These are phyloP conservation scores for Alternaria infectoria DNA, from an alignment of 2,329 filamentous ascomycete species.

Conservation along the genomic window DNA sequence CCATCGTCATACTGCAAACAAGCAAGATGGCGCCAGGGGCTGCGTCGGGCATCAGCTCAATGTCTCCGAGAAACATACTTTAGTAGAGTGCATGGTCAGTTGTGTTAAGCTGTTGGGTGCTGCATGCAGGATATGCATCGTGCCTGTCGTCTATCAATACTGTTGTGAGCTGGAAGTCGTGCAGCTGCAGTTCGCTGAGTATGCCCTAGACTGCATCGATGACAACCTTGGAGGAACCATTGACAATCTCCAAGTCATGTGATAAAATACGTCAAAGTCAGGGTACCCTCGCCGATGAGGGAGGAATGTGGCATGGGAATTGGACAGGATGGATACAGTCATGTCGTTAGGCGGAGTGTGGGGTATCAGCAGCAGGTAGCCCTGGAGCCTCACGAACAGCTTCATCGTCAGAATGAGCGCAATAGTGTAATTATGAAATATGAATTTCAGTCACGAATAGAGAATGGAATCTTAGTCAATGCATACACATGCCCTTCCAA, in stretches of 20 bases:
- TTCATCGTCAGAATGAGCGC: neutral
- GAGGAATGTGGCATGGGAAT: neutral
- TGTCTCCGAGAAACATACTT: neutral
- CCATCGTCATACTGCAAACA: neutral
- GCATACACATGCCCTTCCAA: neutral
- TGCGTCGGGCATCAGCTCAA: neutral
- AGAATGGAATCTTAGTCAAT: too few species aligned
- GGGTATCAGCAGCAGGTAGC: neutral
- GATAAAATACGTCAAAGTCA: neutral
- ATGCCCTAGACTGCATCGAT: neutral
- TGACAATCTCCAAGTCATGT: neutral
- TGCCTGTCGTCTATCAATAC: neutral
- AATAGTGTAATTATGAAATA: neutral
- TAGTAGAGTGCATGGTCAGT: neutral
- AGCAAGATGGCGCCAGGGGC: conserved; percentile 2
- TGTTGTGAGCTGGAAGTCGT: neutral
- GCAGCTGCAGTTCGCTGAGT: neutral
- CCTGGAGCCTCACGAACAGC: neutral
- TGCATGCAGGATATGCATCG: neutral
- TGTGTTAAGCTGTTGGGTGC: neutral
- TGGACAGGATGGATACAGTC: neutral
- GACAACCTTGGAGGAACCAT: neutral
- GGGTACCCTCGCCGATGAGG: neutral
- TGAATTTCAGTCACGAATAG: too few species aligned
- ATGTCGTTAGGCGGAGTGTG: neutral